Percentiles rank a stretch among this genome's conserved stretches.
phyloP scores from a whole-genome alignment of 139 green algal species.

The Bryopsis sp. region DNA sequence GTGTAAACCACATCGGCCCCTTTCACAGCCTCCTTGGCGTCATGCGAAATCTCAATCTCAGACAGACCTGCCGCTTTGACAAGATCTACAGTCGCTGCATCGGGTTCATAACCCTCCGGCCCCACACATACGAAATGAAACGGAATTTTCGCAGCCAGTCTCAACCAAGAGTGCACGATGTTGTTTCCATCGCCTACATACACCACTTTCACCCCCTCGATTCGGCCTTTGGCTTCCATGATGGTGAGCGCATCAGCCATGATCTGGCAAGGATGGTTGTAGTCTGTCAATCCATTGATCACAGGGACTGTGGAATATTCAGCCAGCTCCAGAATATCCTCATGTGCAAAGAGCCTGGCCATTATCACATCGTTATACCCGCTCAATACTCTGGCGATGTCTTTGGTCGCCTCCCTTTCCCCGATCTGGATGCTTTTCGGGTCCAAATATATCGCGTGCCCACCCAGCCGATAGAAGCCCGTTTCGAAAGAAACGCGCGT shows the following conservation, averaged over 20 bases:
- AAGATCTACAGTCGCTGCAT: constrained; percentile 65
- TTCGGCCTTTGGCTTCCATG: constrained; percentile 62
- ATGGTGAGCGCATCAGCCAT: constrained; percentile 97
- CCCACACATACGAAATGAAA: constrained; percentile 93
- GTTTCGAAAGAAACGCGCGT: constrained; percentile 98
- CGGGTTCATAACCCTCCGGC: constrained; percentile 85
- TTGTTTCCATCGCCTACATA: constrained; percentile 99
- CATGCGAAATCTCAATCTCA: constrained; percentile 49
- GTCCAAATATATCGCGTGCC: constrained; percentile 89
- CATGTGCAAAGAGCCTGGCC: constrained; percentile 92
- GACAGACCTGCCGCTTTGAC: constrained; percentile 42
- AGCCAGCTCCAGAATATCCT: constrained; percentile 87
- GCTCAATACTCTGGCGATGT: constrained; percentile 85
- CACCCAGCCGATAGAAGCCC: constrained; percentile 87
- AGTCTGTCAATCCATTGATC: constrained; percentile 98
- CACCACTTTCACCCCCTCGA: constrained; percentile 79
- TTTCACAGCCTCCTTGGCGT: constrained; percentile 62
- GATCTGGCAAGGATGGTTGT: constrained; percentile 99
- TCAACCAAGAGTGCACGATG: constrained; percentile 93
- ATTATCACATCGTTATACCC: constrained; percentile 99
- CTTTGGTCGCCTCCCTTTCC: constrained; percentile 89
- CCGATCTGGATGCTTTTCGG: constrained; percentile 92
- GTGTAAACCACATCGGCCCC: constrained; percentile 95
- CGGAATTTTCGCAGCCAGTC: constrained; percentile 70
- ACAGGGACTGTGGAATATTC: constrained; percentile 73